A percentile compares a stretch with the other conserved stretches of the same genome.
phyloP scores from a whole-genome alignment of 768 basidiomycete species.

The Collybiopsis luxurians region DNA sequence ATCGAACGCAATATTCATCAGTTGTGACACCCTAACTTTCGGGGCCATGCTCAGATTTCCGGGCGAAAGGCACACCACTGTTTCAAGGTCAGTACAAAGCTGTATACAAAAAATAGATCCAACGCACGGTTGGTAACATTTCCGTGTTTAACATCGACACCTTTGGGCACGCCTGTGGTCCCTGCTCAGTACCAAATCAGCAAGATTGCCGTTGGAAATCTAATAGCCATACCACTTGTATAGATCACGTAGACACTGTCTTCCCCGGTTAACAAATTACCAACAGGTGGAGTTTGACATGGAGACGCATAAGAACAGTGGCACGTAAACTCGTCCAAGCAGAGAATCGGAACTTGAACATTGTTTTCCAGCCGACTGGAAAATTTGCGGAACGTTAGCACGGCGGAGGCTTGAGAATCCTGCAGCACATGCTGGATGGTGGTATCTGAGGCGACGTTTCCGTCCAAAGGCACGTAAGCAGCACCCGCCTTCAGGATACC shows the following conservation, averaged over 20 bases:
- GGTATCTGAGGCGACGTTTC: conserved; percentile 52
- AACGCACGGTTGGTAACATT: conserved; percentile 57
- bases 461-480: conserved; percentile 59
- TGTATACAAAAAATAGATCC: background rate
- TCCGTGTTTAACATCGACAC: conserved; percentile 52
- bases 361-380: conserved; percentile 28
- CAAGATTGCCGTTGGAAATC: background rate
- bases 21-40: conserved; percentile 37
- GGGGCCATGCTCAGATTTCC: conserved; percentile 41
- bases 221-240: conserved; percentile 46
- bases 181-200: conserved; percentile 25
- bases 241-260: conserved; percentile 60
- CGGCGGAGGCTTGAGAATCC: conserved; percentile 41
- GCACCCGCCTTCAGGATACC: conserved; percentile 57
- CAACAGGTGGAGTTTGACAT: conserved; percentile 33
- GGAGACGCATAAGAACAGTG: conserved; percentile 18
- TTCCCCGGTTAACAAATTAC: conserved; percentile 31
- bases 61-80: conserved; percentile 36
- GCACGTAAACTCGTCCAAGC: conserved; percentile 31
- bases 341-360: conserved; percentile 24
- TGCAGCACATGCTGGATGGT: conserved; percentile 49
- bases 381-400: conserved; percentile 43
- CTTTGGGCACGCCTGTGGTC: conserved; percentile 55
- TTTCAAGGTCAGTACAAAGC: background rate
- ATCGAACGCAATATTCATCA: conserved; percentile 45